Conservation (phyloP, 257 asterid species). For the Gentiana macrophylla region DNA sequence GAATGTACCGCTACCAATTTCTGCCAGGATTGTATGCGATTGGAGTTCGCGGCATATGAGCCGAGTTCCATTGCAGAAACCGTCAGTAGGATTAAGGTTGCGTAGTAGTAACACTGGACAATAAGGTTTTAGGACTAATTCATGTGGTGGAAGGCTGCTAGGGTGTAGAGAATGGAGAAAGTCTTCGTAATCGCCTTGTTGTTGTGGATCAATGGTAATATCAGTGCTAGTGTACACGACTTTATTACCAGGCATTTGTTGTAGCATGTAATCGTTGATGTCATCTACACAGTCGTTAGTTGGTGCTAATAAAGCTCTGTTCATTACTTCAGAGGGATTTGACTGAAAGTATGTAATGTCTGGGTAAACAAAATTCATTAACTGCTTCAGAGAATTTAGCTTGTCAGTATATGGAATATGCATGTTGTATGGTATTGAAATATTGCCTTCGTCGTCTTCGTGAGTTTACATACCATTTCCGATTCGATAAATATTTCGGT, state of each 20-base stretch:
- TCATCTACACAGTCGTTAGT: background rate
- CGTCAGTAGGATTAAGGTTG: background rate
- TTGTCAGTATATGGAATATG: background rate
- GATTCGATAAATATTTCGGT: background rate
- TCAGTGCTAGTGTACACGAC: background rate
- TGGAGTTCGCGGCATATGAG: too few relatives aligned
- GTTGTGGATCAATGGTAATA: background rate
- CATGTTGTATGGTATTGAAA: background rate
- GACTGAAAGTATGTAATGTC: too few relatives aligned
- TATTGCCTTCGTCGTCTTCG: background rate
- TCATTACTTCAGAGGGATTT: background rate
- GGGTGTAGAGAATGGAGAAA: background rate
- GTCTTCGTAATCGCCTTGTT: background rate
- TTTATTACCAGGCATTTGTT: background rate
- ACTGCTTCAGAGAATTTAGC: background rate
- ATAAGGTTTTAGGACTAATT: background rate
- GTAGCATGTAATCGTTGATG: background rate
- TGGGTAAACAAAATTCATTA: background rate
- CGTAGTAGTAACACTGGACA: background rate
- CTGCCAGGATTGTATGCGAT: background rate
- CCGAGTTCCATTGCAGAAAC: constrained; percentile 1
- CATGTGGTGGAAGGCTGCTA: background rate
- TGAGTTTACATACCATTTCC: background rate
- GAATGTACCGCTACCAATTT: too few relatives aligned
- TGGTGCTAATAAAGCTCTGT: background rate